phyloP scores from a whole-genome alignment of 1,284 basidiomycete species.

The Xerocomus nothofagi region DNA sequence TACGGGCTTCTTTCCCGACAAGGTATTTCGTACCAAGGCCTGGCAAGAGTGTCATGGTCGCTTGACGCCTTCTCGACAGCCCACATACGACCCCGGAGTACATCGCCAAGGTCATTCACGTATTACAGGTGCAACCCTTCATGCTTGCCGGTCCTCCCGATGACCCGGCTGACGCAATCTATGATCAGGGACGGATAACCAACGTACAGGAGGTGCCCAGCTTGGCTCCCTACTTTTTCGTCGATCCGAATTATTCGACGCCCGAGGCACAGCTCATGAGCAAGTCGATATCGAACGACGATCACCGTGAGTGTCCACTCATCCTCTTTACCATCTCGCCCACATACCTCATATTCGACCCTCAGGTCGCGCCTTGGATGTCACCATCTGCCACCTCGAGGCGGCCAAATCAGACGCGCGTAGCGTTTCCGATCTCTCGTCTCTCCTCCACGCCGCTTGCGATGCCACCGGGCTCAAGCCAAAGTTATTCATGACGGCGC shows the following conservation, averaged over 20 bases:
- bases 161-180: not conserved
- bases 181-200: constrained; percentile 61
- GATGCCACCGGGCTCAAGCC: constrained; percentile 43
- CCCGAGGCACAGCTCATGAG: constrained; percentile 59
- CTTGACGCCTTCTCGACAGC: constrained; percentile 33
- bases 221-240: constrained; percentile 75
- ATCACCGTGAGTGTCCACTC: constrained; percentile 42
- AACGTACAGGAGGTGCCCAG: constrained; percentile 68
- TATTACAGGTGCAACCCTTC: constrained; percentile 48
- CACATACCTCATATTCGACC: too few species aligned
- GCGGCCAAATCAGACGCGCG: constrained; percentile 9
- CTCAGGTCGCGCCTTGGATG: constrained; percentile 24
- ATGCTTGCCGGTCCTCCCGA: not conserved
- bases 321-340: constrained; percentile 1
- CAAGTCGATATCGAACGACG: constrained; percentile 40
- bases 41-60: not conserved
- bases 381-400: constrained; percentile 8
- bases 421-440: constrained; percentile 38
- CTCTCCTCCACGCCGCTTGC: constrained; percentile 48
- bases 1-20: constrained; percentile 45
- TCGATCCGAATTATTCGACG: constrained; percentile 58
- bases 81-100: constrained; percentile 51
- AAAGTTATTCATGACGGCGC: constrained; percentile 65
- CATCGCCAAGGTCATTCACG: constrained; percentile 56
- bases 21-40: constrained; percentile 30